Percentiles rank a stretch among this genome's conserved stretches.
These are phyloP conservation scores for Triadica sebifera DNA, from an alignment of 345 rosid species.

Conservation along the genomic window DNA sequence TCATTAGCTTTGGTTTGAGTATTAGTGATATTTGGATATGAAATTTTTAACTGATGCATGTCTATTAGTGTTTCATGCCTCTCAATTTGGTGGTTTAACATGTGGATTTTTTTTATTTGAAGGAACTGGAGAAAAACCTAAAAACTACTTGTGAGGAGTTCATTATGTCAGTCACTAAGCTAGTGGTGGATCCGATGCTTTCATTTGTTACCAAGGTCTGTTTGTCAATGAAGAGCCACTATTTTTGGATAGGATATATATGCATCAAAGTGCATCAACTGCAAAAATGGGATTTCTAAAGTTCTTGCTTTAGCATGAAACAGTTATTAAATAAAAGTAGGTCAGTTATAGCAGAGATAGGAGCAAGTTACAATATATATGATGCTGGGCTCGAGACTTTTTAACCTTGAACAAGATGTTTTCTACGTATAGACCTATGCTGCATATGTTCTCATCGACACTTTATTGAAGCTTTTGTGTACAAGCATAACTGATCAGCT, in stretches of 20 bases:
- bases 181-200: conserved; percentile 97
- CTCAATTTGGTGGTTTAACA: neutral
- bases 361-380: no score
- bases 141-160: conserved; percentile 98
- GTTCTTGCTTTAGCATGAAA: neutral
- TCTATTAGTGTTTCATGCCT: neutral
- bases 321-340: conserved; percentile 6
- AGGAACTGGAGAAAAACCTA: conserved; percentile 94
- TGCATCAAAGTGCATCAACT: conserved; percentile 1
- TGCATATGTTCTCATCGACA: neutral
- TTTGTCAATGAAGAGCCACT: neutral
- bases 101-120: conserved; percentile 15
- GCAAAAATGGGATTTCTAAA: neutral
- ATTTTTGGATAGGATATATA: conserved; percentile 2
- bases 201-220: conserved; percentile 92
- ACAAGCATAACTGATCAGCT: neutral
- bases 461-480: neutral
- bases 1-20: neutral
- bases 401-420: neutral
- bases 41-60: neutral
- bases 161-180: conserved; percentile 93
- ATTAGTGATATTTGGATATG: neutral
- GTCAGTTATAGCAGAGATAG: neutral
- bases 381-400: neutral
- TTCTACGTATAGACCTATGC: neutral